A percentile compares a stretch with the other conserved stretches of the same genome.
Evolutionary conservation across 2,329 filamentous ascomycete species (phyloP).

Genomic region (Claviceps maximensis): DNA sequence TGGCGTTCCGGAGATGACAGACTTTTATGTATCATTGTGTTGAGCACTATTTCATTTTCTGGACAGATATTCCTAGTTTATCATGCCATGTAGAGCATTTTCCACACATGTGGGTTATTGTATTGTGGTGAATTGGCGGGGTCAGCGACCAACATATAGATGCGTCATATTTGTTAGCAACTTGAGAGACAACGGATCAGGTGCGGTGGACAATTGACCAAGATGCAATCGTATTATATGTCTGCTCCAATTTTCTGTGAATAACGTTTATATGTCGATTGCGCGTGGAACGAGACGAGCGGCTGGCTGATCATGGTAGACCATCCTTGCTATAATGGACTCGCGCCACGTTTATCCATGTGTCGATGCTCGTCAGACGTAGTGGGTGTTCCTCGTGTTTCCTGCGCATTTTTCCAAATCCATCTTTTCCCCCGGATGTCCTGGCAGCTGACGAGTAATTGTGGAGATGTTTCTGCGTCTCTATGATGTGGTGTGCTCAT

Average conservation of each 20-base stretch:
- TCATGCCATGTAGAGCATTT: constrained; percentile 1
- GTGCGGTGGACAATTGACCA: neutral
- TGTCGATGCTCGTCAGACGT: too few species aligned
- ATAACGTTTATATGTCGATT: neutral
- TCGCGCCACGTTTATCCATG: too few species aligned
- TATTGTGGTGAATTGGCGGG: neutral
- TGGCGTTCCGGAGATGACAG: constrained; percentile 5
- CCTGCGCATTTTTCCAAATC: too few species aligned
- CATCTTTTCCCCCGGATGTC: too few species aligned
- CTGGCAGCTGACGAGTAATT: too few species aligned
- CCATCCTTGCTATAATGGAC: too few species aligned
- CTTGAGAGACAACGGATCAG: neutral
- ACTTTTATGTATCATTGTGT: neutral
- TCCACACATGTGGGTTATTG: neutral
- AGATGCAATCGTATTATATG: neutral
- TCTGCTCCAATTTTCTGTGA: too few species aligned
- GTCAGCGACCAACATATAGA: neutral
- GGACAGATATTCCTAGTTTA: neutral
- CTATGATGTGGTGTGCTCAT: too few species aligned
- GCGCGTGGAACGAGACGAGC: too few species aligned
- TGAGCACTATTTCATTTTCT: neutral
- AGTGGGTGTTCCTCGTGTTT: too few species aligned
- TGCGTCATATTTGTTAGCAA: neutral
- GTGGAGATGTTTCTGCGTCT: too few species aligned
- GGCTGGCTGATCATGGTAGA: too few species aligned